Percentiles rank a stretch among this genome's conserved stretches.
Evolutionary conservation across 208 protist genomes (phyloP).

Genomic region (Leishmania braziliensis): DNA sequence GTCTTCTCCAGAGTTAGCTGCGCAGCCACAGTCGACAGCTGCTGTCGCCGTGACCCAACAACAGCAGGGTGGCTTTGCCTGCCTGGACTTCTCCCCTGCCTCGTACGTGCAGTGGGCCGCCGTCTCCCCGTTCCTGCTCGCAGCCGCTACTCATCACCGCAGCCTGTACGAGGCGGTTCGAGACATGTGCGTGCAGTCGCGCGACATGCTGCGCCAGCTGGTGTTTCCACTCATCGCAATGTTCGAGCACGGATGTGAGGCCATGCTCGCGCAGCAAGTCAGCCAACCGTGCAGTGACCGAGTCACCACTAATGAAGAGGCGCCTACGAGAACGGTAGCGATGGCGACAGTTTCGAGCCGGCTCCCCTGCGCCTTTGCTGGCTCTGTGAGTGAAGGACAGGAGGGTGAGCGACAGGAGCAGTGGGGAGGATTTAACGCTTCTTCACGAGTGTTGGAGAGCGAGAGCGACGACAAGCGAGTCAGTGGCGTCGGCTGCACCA

Average conservation of each 20-base stretch:
- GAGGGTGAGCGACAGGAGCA: background rate
- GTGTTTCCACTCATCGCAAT: slow-evolving; percentile 65
- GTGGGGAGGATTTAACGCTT: background rate
- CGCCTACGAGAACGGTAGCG: background rate
- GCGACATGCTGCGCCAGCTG: slow-evolving; percentile 67
- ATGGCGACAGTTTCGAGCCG: background rate
- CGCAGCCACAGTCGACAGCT: background rate
- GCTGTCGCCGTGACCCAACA: background rate
- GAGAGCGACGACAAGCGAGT: background rate
- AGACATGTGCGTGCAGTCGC: slow-evolving; percentile 75
- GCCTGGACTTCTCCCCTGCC: slow-evolving; percentile 62
- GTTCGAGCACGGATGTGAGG: slow-evolving; percentile 57
- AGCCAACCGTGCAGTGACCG: background rate
- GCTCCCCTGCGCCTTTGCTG: background rate
- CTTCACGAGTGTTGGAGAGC: background rate
- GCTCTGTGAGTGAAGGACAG: background rate
- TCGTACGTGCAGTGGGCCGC: slow-evolving; percentile 67
- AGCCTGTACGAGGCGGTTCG: slow-evolving; percentile 50
- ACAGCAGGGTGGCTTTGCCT: slow-evolving; percentile 39
- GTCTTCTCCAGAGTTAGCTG: background rate
- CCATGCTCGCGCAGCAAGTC: slow-evolving; percentile 29
- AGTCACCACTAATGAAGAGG: background rate
- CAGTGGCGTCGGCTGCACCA: background rate
- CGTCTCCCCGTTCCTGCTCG: slow-evolving; percentile 59
- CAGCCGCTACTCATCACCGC: slow-evolving; percentile 42